A percentile compares a stretch with the other conserved stretches of the same genome.
phyloP scores from a whole-genome alignment of 768 basidiomycete genomes.

The Russula emetica region DNA sequence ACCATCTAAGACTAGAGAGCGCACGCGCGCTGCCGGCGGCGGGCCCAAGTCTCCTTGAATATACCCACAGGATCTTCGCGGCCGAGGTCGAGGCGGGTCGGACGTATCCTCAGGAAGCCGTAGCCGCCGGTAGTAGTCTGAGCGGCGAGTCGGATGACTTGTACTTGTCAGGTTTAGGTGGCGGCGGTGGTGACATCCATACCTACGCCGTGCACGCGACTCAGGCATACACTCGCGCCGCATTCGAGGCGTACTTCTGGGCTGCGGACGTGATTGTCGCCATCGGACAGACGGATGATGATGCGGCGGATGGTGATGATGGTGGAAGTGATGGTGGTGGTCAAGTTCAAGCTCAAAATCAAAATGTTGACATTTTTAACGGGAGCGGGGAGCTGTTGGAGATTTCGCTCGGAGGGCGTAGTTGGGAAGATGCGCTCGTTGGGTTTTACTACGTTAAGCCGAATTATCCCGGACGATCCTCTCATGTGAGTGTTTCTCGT shows the following conservation, averaged over 20 bases:
- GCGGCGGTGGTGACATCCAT: too few relatives aligned
- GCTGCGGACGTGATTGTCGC: constrained; percentile 75
- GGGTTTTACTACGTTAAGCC: constrained; percentile 86
- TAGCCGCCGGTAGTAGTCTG: too few relatives aligned
- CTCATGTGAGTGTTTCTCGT: constrained; percentile 61
- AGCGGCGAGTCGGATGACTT: too few relatives aligned
- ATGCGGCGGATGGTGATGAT: neutral
- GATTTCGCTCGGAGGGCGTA: constrained; percentile 43
- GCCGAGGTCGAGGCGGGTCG: constrained; percentile 67
- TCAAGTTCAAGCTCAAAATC: neutral
- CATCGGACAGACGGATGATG: constrained; percentile 35
- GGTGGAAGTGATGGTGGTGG: neutral
- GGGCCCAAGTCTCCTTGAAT: constrained; percentile 49
- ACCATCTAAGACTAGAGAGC: constrained; percentile 36
- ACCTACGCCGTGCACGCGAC: too few relatives aligned
- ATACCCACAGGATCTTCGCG: constrained; percentile 61
- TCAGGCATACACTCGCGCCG: constrained; percentile 37
- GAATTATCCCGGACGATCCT: constrained; percentile 87
- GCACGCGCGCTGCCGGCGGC: constrained; percentile 31
- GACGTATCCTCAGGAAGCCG: constrained; percentile 92
- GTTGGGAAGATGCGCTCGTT: constrained; percentile 67
- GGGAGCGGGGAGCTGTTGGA: constrained; percentile 38
- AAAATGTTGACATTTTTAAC: too few relatives aligned
- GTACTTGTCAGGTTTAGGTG: too few relatives aligned
- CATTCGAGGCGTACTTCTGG: too few relatives aligned